These are phyloP conservation scores for Botryosphaeria agaves DNA, from an alignment of 2,329 filamentous ascomycete genomes.

Conservation along the genomic window DNA sequence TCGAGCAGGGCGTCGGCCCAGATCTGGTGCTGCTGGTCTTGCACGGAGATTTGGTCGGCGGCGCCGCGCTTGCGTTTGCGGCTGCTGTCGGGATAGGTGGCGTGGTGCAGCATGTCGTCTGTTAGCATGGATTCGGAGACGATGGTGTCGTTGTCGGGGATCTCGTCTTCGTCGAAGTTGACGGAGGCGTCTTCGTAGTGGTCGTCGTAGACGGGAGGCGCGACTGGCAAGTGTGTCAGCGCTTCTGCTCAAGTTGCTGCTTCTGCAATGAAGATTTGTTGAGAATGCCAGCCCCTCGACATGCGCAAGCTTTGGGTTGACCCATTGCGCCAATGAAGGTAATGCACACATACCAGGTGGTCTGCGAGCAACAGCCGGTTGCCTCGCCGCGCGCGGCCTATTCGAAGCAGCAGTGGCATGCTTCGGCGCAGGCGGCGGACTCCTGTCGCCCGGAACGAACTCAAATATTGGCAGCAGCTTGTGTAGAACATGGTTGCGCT, in stretches of 20 bases:
- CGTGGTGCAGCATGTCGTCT: constrained; percentile 65
- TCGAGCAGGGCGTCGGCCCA: constrained; percentile 90
- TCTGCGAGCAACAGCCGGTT: constrained; percentile 35
- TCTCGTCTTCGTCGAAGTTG: constrained; percentile 57
- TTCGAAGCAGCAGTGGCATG: constrained; percentile 55
- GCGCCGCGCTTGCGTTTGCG: constrained; percentile 64
- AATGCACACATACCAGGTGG: constrained; percentile 2
- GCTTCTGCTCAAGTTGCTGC: no score
- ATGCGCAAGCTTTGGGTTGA: no score
- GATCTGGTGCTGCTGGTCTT: constrained; percentile 70
- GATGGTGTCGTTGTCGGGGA: constrained; percentile 66
- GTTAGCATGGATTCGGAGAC: constrained; percentile 64
- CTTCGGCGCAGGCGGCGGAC: constrained; percentile 83
- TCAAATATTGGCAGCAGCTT: constrained; percentile 80
- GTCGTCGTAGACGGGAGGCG: constrained; percentile 34
- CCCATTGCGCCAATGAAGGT: no score
- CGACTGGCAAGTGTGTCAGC: constrained; percentile 19
- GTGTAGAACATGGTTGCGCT: constrained; percentile 72
- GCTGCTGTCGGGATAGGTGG: constrained; percentile 34
- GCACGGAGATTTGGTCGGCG: constrained; percentile 40
- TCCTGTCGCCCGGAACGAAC: constrained; percentile 67
- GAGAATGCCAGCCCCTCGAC: no score
- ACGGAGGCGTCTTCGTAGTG: constrained; percentile 47
- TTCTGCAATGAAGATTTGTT: no score
- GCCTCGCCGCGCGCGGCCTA: constrained; percentile 63